Evolutionary conservation across 1,284 basidiomycete genomes (phyloP), one percentile per base, ranked within the genome.

Genomic region (Pseudozyma hubeiensis): DNA sequence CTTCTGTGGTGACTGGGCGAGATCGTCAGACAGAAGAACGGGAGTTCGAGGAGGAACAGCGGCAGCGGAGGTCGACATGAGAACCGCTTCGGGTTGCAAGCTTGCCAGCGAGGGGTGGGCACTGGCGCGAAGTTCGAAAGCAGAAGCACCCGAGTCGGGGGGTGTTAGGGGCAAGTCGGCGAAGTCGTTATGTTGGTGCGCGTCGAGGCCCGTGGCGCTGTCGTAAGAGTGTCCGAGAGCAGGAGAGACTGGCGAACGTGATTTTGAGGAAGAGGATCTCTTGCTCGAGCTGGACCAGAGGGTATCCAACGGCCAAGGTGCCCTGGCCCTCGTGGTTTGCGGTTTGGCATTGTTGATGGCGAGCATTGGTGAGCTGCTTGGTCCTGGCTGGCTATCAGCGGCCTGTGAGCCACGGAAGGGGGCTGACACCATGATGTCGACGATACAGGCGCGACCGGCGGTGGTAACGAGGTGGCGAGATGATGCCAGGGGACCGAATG

Each of bases 271-370:
- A 14, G 61, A 61, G 1, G 37, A 4, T 39, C 43, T 66, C 33
- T 55, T 64, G 51, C 19, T 54, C 0, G 64, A 56, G 59, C 45
- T 58, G 31, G 70, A 64, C 64, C 70, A 73, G 39, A 68, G 62
- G 7, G 65, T 74, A 34, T 74, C 71, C 7, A 74, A 46, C 4
- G 62, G 71, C 71, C 71, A 74, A 5, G 71, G 71, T 7, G 61
- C 44, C 24, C 57, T 64, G 7, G 54, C 45, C 31, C 51, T 61
- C 4, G 62, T 41, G 9, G 68, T 17, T 10, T 51, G 46, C 5
- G 51, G n/a, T 31, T 60, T 69, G 7, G 52, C 29, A 17, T 45
- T 51, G 34, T 60, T 69, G 46, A 40, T 40, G 6, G 52, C 55
- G 19, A 55, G 47, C 51, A 43, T 55, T 3, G 51, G 31, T 10